phyloP scores from a whole-genome alignment of 2,329 filamentous ascomycete genomes.

The Camillea tinctor region DNA sequence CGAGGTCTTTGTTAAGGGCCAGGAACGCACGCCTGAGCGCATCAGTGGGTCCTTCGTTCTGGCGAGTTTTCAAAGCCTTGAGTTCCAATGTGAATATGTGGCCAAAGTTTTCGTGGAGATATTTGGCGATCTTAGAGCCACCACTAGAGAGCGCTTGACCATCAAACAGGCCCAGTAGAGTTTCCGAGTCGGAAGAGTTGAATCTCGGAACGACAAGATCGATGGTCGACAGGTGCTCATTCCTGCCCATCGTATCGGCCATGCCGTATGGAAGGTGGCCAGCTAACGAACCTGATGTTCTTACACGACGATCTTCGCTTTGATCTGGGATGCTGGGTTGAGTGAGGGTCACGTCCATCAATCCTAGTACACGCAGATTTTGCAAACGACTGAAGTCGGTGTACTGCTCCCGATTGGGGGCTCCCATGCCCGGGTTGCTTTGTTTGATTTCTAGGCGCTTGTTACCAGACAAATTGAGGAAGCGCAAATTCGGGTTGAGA shows the following conservation, averaged over 20 bases:
- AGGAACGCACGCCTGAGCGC: slow-evolving; percentile 85
- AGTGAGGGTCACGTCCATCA: slow-evolving; percentile 98
- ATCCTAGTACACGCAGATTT: slow-evolving; percentile 81
- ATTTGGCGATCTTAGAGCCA: slow-evolving; percentile 95
- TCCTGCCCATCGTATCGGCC: slow-evolving; percentile 90
- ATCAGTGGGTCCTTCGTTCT: slow-evolving; percentile 74
- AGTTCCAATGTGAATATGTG: slow-evolving; percentile 80
- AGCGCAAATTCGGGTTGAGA: slow-evolving; percentile 91
- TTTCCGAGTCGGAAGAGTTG: slow-evolving; percentile 85
- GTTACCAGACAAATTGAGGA: slow-evolving; percentile 94
- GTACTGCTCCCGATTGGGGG: slow-evolving; percentile 64
- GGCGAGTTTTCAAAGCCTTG: slow-evolving; percentile 65
- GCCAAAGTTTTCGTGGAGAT: slow-evolving; percentile 92
- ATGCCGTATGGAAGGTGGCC: slow-evolving; percentile 93
- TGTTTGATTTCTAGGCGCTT: slow-evolving; percentile 89
- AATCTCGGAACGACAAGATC: slow-evolving; percentile 94
- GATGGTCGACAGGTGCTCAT: slow-evolving; percentile 92
- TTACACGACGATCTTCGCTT: slow-evolving; percentile 89
- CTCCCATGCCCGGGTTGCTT: slow-evolving; percentile 53
- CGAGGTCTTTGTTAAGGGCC: slow-evolving; percentile 88
- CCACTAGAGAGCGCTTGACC: slow-evolving; percentile 85
- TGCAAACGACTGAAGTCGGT: slow-evolving; percentile 86
- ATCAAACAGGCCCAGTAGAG: slow-evolving; percentile 92
- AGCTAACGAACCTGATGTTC: slow-evolving; percentile 93
- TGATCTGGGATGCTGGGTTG: slow-evolving; percentile 92